Conservation (phyloP, 768 basidiomycete genomes). For the Piloderma croceum region DNA sequence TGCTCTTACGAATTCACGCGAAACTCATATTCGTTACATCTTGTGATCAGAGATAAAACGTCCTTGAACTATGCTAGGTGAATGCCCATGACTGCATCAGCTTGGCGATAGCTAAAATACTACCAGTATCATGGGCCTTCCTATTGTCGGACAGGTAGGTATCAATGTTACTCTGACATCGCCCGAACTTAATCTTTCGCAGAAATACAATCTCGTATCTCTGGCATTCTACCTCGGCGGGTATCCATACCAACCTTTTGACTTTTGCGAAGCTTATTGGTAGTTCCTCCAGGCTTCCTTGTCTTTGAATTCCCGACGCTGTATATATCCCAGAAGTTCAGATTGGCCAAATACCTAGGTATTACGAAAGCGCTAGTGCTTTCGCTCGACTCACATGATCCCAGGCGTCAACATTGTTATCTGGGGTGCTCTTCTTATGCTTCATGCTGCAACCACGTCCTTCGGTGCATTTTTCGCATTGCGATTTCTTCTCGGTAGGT, state of each 20-base stretch:
- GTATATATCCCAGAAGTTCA: constrained; percentile 57
- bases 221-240: constrained; percentile 59
- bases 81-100: constrained; percentile 1
- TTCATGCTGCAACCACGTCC: constrained; percentile 50
- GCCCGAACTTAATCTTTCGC: constrained; percentile 5
- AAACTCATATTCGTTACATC: neutral
- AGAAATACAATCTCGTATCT: constrained; percentile 61
- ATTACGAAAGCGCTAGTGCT: neutral
- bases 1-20: neutral
- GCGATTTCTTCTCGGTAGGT: constrained; percentile 52
- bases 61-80: constrained; percentile 67
- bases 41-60: constrained; percentile 52
- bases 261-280: too few species aligned
- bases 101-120: constrained; percentile 2
- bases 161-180: neutral
- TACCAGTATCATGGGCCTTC: constrained; percentile 58
- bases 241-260: neutral
- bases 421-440: constrained; percentile 57
- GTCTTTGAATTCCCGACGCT: constrained; percentile 63
- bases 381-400: neutral
- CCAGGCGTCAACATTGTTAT: constrained; percentile 51
- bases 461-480: constrained; percentile 61
- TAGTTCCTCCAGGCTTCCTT: constrained; percentile 38
- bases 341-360: constrained; percentile 61
- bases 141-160: constrained; percentile 53